Conservation (phyloP, 305 asterid species). For the Solanum chacoense region DNA sequence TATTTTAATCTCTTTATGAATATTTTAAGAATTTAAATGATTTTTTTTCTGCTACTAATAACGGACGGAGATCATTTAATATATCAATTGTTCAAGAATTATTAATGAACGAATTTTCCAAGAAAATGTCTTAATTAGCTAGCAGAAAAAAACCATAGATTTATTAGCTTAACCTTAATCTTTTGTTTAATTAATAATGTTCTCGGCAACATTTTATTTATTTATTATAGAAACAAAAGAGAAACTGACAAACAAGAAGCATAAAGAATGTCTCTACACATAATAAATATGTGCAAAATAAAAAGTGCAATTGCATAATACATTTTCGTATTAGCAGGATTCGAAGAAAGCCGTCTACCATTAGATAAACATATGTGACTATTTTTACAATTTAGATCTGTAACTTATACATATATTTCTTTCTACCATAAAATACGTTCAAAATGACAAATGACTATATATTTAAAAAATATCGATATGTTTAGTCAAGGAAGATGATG, state of each 20-base stretch:
- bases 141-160: background rate
- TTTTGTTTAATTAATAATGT: background rate
- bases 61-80: background rate
- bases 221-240: background rate
- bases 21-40: too few relatives aligned
- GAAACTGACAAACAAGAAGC: background rate
- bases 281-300: too few relatives aligned
- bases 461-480: background rate
- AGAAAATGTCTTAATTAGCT: background rate
- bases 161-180: background rate
- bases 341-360: background rate
- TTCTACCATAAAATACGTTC: background rate
- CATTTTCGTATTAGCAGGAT: background rate
- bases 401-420: background rate
- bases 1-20: too few relatives aligned
- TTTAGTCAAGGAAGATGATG: background rate
- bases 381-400: rapidly evolving
- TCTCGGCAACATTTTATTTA: background rate
- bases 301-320: background rate
- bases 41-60: too few relatives aligned
- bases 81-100: background rate
- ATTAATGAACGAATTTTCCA: background rate
- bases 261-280: background rate
- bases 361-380: rapidly evolving
- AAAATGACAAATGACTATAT: background rate